phyloP scores from a whole-genome alignment of 331 rosid genomes.

The Quercus phellos region DNA sequence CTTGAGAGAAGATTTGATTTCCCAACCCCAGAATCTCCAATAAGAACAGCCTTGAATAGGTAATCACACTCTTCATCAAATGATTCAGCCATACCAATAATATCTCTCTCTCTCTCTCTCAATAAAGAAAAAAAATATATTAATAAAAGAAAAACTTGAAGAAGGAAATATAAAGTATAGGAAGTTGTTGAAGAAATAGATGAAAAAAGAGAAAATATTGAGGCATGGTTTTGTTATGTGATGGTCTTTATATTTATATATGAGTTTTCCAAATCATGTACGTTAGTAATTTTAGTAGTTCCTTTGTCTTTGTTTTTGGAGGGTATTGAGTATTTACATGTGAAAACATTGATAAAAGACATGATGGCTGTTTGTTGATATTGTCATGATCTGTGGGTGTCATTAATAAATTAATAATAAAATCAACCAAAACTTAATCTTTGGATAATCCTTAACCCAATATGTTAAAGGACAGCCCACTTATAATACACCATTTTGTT shows the following conservation, averaged over 20 bases:
- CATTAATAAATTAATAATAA: slow-evolving; percentile 12
- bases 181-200: background rate
- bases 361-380: slow-evolving; percentile 28
- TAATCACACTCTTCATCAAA: slow-evolving; percentile 90
- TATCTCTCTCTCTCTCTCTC: background rate
- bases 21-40: slow-evolving; percentile 92
- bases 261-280: background rate
- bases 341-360: slow-evolving; percentile 32
- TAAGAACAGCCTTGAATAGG: slow-evolving; percentile 70
- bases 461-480: slow-evolving; percentile 27
- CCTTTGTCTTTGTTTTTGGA: slow-evolving; percentile 15
- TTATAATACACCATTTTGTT: slow-evolving; percentile 22
- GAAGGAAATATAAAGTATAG: background rate
- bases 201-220: background rate
- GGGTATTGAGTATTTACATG: slow-evolving; percentile 39
- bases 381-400: slow-evolving; percentile 16
- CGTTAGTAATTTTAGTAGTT: background rate
- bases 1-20: slow-evolving; percentile 86
- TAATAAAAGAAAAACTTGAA: background rate
- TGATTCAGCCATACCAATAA: slow-evolving; percentile 42
- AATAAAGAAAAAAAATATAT: background rate
- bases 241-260: slow-evolving; percentile 21
- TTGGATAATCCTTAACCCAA: background rate
- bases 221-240: slow-evolving; percentile 12
- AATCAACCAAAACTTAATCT: slow-evolving; percentile 5